Percentiles rank a stretch among this genome's conserved stretches.
phyloP scores from a whole-genome alignment of 2,329 filamentous ascomycete species.

The Neofusicoccum parvum region DNA sequence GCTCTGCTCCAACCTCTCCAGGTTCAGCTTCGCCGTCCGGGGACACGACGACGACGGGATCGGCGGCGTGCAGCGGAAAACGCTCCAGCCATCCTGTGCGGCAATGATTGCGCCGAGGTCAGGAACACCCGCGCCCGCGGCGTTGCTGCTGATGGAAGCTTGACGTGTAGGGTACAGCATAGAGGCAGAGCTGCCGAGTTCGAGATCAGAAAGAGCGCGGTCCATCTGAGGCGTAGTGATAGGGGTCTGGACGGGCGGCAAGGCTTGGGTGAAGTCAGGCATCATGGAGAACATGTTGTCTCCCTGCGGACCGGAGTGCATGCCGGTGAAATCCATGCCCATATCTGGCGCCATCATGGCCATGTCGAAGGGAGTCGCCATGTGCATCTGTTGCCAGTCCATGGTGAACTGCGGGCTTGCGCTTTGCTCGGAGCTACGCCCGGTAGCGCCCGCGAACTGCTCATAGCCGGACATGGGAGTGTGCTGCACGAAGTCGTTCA shows the following conservation, averaged over 20 bases:
- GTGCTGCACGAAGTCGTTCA: constrained; percentile 44
- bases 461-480: constrained; percentile 51
- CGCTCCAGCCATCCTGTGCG: constrained; percentile 56
- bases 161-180: constrained; percentile 46
- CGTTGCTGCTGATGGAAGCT: constrained; percentile 36
- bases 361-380: constrained; percentile 50
- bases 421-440: constrained; percentile 44
- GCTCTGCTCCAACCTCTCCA: constrained; percentile 55
- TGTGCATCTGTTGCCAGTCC: constrained; percentile 51
- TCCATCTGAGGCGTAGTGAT: constrained; percentile 52
- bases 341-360: constrained; percentile 48
- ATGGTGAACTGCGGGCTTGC: constrained; percentile 52
- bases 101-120: constrained; percentile 53
- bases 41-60: constrained; percentile 53
- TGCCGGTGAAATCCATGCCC: constrained; percentile 46
- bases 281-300: constrained; percentile 51
- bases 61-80: constrained; percentile 54
- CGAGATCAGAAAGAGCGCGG: constrained; percentile 49
- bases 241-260: constrained; percentile 47
- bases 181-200: constrained; percentile 46
- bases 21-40: constrained; percentile 53
- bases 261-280: constrained; percentile 45
- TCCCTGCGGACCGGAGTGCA: constrained; percentile 35
- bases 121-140: constrained; percentile 34
- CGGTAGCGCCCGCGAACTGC: constrained; percentile 44